Percentiles rank a stretch among this genome's conserved stretches.
phyloP scores from a whole-genome alignment of 495 filamentous ascomycete genomes.

The Daldinia vernicosa region DNA sequence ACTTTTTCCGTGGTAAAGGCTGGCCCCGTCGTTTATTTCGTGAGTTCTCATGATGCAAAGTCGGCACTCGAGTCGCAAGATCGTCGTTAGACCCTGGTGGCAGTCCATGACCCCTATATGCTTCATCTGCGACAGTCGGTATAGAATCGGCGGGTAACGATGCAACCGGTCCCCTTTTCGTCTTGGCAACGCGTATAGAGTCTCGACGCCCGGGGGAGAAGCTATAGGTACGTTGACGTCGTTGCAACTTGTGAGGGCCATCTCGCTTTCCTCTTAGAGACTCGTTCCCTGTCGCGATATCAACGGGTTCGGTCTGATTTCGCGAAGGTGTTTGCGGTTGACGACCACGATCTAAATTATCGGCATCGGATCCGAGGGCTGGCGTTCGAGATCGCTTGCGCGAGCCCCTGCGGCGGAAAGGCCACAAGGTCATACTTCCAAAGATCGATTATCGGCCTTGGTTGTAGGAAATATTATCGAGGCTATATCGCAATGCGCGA shows the following conservation, averaged over 20 bases:
- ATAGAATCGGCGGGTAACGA: conserved; percentile 39
- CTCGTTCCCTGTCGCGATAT: conserved; percentile 30
- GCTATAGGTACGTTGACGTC: conserved; percentile 59
- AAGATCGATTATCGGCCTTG: conserved; percentile 28
- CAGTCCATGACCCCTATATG: conserved; percentile 31
- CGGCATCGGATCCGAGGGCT: conserved; percentile 48
- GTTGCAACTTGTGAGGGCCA: conserved; percentile 58
- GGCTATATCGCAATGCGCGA: conserved; percentile 37
- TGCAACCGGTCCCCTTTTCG: conserved; percentile 45
- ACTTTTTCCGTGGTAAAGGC: conserved; percentile 70
- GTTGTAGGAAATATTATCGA: conserved; percentile 29
- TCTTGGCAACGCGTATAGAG: conserved; percentile 49
- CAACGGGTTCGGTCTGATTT: conserved; percentile 52
- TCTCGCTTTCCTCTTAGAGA: conserved; percentile 42
- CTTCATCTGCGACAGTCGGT: conserved; percentile 8
- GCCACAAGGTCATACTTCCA: conserved; percentile 77
- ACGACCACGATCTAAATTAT: conserved; percentile 37
- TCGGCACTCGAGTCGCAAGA: conserved; percentile 64
- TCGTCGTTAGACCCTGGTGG: conserved; percentile 47
- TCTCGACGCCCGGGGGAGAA: conserved; percentile 64
- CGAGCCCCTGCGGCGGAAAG: conserved; percentile 73
- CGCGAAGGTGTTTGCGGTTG: conserved; percentile 44
- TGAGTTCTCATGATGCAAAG: conserved; percentile 59
- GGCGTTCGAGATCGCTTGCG: conserved; percentile 54
- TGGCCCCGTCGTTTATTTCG: conserved; percentile 62